Base-by-base conservation (phyloP, 2,329 filamentous ascomycete species). In the Exophiala xenobiotica region DNA sequence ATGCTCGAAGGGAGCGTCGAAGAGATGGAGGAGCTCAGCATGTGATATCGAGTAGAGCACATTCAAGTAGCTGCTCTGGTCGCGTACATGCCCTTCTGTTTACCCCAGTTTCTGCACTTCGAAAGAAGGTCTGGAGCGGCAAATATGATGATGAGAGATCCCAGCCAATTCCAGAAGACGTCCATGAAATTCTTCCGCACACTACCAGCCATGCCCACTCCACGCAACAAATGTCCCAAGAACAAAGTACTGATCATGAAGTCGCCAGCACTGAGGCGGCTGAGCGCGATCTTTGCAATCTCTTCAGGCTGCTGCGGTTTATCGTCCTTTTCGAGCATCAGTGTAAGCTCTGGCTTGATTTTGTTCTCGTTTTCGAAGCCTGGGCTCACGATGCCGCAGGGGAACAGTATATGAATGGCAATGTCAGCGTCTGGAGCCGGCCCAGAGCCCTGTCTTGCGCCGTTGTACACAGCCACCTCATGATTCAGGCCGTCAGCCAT, bases 381-480 rank as follows among this genome's bases (percentile, higher is more conserved):
- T 0, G 89, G 85, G 4, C 81, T 85, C 11, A 83, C 76, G 58
- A 99, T 97, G 2, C 87, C 89, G 46, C 87, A 92, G 0, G 93
- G 93, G 63, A 85, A 88, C 9, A 97, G 82, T 35, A 89, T 80
- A 64, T 95, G 89, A 16, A 96, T 77, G 61, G 87, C 82, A 47
- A 97, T 85, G 53, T 84, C 80, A 37, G 86, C 81, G 46, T 86
- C 69, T 0, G 77, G 75, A 1, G 74, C 71, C 7, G 63, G 61
- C 12, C 61, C 58, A 2, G 70, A 63, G 5, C 33, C 35, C 37
- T 54, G 67, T 7, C 77, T 71, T 16, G 78, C 75, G 37, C 80
- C 86, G 38, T 91, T 90, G 74, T 97, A 99, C 45, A 96, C 75
- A 63, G 90, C 77, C 37, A 95, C 74, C 71, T 99, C 93, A 65